phyloP scores from a whole-genome alignment of 2,329 filamentous ascomycete species.

The Talaromyces sp. region DNA sequence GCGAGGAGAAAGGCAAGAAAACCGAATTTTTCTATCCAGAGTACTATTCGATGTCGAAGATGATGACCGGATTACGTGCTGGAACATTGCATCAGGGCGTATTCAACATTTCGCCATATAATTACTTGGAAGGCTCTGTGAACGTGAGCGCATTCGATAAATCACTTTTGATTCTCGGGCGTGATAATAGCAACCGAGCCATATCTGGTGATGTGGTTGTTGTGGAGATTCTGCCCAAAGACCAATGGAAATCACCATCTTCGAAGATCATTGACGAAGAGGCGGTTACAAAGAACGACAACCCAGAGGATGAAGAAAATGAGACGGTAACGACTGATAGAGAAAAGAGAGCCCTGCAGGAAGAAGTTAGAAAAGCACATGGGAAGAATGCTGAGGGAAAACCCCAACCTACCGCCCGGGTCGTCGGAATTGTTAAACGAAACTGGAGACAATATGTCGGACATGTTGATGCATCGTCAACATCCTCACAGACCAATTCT shows the following conservation, averaged over 20 bases:
- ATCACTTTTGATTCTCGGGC: conserved; percentile 76
- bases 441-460: conserved; percentile 99
- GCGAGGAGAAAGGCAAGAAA: conserved; percentile 64
- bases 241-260: conserved; percentile 95
- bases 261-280: conserved; percentile 96
- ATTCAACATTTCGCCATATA: conserved; percentile 96
- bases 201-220: conserved; percentile 91
- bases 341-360: conserved; percentile 80
- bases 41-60: conserved; percentile 80
- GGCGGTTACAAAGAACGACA: conserved; percentile 84
- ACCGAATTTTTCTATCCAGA: conserved; percentile 77
- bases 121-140: conserved; percentile 91
- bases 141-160: conserved; percentile 88
- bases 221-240: conserved; percentile 84
- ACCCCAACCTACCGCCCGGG: conserved; percentile 82
- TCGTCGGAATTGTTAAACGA: conserved; percentile 87
- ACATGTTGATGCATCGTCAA: conserved; percentile 83
- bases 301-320: conserved; percentile 72
- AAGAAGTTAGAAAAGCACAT: conserved; percentile 83
- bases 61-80: conserved; percentile 88
- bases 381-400: conserved; percentile 68
- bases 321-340: conserved; percentile 79
- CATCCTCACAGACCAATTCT: conserved; percentile 65
- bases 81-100: conserved; percentile 88
- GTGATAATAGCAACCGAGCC: conserved; percentile 93